A percentile compares a stretch with the other conserved stretches of the same genome.
phyloP scores from a whole-genome alignment of 169 alveolate genomes.

The Plasmodium reichenowi region DNA sequence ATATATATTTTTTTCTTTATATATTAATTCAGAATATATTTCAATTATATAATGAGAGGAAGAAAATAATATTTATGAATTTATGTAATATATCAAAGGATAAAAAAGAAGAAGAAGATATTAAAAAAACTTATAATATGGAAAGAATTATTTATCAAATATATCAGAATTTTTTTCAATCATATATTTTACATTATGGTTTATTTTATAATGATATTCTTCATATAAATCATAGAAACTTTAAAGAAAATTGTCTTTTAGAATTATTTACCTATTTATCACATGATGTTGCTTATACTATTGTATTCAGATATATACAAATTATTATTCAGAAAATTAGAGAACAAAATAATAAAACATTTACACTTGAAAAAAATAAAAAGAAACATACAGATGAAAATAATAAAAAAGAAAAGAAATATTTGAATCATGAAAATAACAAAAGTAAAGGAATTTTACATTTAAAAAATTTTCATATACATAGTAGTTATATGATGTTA shows the following conservation, averaged over 20 bases:
- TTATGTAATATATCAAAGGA: not conserved
- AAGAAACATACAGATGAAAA: not conserved
- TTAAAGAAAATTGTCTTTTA: constrained; percentile 71
- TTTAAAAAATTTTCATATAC: constrained; percentile 24
- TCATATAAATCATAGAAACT: constrained; percentile 23
- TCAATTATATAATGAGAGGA: constrained; percentile 56
- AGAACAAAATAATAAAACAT: constrained; percentile 17
- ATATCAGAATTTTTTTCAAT: constrained; percentile 37
- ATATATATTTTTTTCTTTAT: constrained; percentile 40
- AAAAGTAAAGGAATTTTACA: not conserved
- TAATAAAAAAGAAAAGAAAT: not conserved
- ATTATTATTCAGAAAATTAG: constrained; percentile 50
- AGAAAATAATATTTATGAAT: constrained; percentile 34
- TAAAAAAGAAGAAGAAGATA: constrained; percentile 15
- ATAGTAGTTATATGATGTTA: constrained; percentile 39
- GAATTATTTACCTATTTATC: constrained; percentile 63
- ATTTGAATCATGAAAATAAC: not conserved
- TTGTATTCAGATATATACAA: constrained; percentile 63
- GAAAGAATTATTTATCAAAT: constrained; percentile 32
- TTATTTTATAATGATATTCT: not conserved
- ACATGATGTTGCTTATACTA: constrained; percentile 54
- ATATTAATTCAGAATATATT: constrained; percentile 53
- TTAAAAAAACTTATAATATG: constrained; percentile 31
- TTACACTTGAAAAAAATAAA: not conserved
- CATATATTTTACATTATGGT: constrained; percentile 46